These are phyloP conservation scores for Pythium utonaiense DNA, from an alignment of 352 stramenopile species.

Conservation along the genomic window DNA sequence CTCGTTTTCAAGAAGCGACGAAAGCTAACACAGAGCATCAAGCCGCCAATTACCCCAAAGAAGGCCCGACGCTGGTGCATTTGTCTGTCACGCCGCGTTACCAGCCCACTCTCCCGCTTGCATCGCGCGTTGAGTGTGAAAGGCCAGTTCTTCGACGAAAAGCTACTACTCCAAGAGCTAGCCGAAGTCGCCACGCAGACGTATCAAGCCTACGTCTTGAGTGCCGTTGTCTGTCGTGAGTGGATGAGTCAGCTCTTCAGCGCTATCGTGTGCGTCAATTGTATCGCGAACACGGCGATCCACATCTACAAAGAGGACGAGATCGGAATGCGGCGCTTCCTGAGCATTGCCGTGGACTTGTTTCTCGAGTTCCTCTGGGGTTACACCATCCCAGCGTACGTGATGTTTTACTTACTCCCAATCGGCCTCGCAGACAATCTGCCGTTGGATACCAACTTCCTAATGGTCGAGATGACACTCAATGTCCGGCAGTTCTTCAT, in stretches of 20 bases:
- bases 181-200: slow-evolving; percentile 27
- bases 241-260: slow-evolving; percentile 33
- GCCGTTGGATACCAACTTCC: slow-evolving; percentile 23
- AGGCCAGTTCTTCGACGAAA: slow-evolving; percentile 23
- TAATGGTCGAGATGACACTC: slow-evolving; percentile 19
- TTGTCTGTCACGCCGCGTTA: slow-evolving; percentile 5
- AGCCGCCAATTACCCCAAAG: no score
- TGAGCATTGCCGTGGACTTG: slow-evolving; percentile 24
- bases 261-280: slow-evolving; percentile 27
- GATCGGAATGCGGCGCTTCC: slow-evolving; percentile 20
- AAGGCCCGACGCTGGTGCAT: neutral
- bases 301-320: slow-evolving; percentile 22
- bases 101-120: neutral
- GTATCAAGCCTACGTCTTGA: slow-evolving; percentile 29
- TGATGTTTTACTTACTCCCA: slow-evolving; percentile 24
- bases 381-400: slow-evolving; percentile 27
- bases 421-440: slow-evolving; percentile 20
- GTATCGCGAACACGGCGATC: slow-evolving; percentile 12
- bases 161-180: slow-evolving; percentile 23
- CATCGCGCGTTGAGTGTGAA: slow-evolving; percentile 18
- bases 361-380: slow-evolving; percentile 30
- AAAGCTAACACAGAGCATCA: neutral
- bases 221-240: slow-evolving; percentile 23
- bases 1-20: slow-evolving; percentile 7
- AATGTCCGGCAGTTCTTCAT: slow-evolving; percentile 33